Conservation (phyloP, 1,284 basidiomycete species). For the Sporisorium scitamineum region DNA sequence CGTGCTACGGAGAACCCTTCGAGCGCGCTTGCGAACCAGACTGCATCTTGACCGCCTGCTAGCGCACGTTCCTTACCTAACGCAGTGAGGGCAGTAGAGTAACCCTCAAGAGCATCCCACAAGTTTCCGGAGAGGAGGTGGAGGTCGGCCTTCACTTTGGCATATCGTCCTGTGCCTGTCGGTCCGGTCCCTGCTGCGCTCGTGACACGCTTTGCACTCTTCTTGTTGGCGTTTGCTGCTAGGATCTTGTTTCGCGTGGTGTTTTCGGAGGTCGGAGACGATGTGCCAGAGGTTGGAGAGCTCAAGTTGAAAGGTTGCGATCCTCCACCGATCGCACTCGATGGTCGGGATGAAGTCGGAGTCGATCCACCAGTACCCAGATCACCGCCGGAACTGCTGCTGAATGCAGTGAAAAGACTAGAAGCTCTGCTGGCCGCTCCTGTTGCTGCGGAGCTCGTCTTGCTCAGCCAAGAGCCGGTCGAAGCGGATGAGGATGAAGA, state of each 20-base stretch:
- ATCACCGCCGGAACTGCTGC: slow-evolving; percentile 17
- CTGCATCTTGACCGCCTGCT: slow-evolving; percentile 68
- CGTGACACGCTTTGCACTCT: slow-evolving; percentile 30
- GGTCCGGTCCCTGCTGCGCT: slow-evolving; percentile 42
- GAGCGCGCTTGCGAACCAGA: slow-evolving; percentile 67
- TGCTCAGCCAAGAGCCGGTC: slow-evolving; percentile 31
- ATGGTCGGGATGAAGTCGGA: slow-evolving; percentile 27
- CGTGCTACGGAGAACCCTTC: slow-evolving; percentile 67
- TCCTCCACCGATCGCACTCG: slow-evolving; percentile 46
- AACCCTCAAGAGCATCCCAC: slow-evolving; percentile 61
- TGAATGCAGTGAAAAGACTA: slow-evolving; percentile 51
- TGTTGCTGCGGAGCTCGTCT: slow-evolving; percentile 23
- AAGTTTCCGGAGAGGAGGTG: slow-evolving; percentile 63
- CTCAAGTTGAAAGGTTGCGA: slow-evolving; percentile 38
- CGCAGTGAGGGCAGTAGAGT: slow-evolving; percentile 50
- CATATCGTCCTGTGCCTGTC: slow-evolving; percentile 50
- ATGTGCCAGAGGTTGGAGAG: slow-evolving; percentile 15
- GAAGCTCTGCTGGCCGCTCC: slow-evolving; percentile 49
- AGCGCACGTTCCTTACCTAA: slow-evolving; percentile 63
- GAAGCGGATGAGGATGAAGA: slow-evolving; percentile 14
- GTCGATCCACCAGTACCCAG: slow-evolving; percentile 14
- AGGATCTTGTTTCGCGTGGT: slow-evolving; percentile 40
- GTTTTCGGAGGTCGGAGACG: slow-evolving; percentile 36
- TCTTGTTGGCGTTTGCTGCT: slow-evolving; percentile 47
- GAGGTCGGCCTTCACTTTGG: slow-evolving; percentile 63